Evolutionary conservation across 441 rosid species (phyloP).

Genomic region (Pelargonium fulgidum): DNA sequence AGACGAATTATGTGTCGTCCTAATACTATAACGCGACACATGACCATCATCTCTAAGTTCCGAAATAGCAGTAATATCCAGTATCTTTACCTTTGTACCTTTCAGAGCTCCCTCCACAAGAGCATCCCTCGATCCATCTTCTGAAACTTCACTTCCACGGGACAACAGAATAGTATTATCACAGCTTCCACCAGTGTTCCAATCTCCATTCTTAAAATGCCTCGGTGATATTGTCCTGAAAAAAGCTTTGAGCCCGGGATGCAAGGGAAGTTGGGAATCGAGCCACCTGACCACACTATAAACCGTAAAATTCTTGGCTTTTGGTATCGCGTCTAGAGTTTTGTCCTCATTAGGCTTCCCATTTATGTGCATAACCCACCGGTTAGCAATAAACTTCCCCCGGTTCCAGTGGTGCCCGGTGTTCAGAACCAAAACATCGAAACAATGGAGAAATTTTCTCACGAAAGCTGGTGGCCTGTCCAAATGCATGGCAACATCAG

Average conservation of each 20-base stretch:
- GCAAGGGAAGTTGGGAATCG: constrained; percentile 43
- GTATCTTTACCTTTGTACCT: constrained; percentile 49
- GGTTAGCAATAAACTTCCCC: background rate
- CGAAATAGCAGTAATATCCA: constrained; percentile 60
- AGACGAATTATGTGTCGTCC: constrained; percentile 27
- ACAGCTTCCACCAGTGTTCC: constrained; percentile 73
- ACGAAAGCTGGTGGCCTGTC: constrained; percentile 64
- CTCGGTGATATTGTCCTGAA: constrained; percentile 62
- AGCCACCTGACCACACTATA: constrained; percentile 54
- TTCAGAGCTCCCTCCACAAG: constrained; percentile 43
- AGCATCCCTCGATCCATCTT: constrained; percentile 44
- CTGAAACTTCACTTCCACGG: constrained; percentile 37
- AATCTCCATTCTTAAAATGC: constrained; percentile 62
- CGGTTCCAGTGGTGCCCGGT: constrained; percentile 71
- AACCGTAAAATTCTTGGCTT: constrained; percentile 29
- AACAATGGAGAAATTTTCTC: constrained; percentile 40
- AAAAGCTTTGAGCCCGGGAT: constrained; percentile 51
- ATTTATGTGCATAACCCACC: constrained; percentile 7
- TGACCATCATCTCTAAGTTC: constrained; percentile 69
- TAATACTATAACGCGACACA: constrained; percentile 36
- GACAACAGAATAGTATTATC: constrained; percentile 49
- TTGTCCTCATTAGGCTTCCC: background rate
- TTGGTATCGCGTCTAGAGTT: background rate
- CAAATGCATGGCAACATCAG: constrained; percentile 54
- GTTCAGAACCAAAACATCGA: constrained; percentile 58